Base-by-base conservation (phyloP, 768 basidiomycete species). In the Suillus spraguei region DNA sequence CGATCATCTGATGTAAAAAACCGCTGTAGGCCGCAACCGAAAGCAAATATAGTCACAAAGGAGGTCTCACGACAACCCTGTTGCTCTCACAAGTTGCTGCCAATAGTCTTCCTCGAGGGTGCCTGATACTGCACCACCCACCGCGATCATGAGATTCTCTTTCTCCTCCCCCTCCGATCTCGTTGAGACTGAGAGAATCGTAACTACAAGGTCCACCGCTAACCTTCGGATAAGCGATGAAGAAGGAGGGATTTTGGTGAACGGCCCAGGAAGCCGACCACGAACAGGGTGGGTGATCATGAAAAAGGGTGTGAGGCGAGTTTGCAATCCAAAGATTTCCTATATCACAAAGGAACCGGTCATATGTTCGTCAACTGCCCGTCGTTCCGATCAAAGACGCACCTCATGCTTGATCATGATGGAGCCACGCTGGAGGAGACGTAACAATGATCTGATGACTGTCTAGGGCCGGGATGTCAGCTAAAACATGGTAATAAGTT, bases 221-320 rank as follows among this genome's bases (percentile, higher is more conserved):
- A 94, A 80, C 38, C 80, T 77, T 62, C 86, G 83, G 49, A 87
- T 65, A 24, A 73, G 70, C 42, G 78, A 75, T 33, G 38, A 69
- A 16, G 76, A 65, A 3, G 63, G 41, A 16, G 85, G 82, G n/a
- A 97, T 77, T 71, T 85, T 90, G 60, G 78, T 74, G 77, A 88
- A 98, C 28, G 96, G 96, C 0, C 96, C 97, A 17, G 79, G 77
- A 38, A 95, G 70, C 61, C 81, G 78, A 10, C 95, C 95, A 55
- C 88, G 90, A 35, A 78, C 78, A n/a, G 92, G 81, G 72, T 97
- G 95, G 11, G 76, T 78, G 52, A 96, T 82, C 69, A 80, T 81
- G 77, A 97, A 98, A 77, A 87, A 97, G 22, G 95, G 94, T 11
- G 83, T 76, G 8, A 97, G 79, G 28, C 89, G 86, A 20, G 85